Percentiles rank a stretch among this genome's conserved stretches.
Evolutionary conservation across 192 early-diverging fungal genomes (phyloP).

Genomic region (Coemansia sp.): DNA sequence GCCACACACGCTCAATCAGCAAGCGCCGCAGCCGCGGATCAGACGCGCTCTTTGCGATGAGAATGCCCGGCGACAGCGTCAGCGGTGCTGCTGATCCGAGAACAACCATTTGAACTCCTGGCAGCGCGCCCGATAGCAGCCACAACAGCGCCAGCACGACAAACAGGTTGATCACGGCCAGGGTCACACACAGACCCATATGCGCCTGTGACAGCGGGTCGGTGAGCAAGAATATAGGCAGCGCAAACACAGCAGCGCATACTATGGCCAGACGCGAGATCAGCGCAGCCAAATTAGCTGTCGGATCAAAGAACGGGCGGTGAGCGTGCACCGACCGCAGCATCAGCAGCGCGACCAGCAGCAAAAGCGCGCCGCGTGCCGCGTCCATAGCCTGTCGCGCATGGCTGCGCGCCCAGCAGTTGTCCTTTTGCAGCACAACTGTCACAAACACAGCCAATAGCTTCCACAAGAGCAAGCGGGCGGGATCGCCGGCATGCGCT

Average conservation of each 20-base stretch:
- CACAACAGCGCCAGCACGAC: constrained; percentile 44
- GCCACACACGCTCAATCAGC: constrained; percentile 66
- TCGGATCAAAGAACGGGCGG: constrained; percentile 61
- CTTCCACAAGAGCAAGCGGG: constrained; percentile 62
- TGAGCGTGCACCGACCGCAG: constrained; percentile 59
- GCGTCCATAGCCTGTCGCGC: constrained; percentile 55
- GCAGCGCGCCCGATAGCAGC: constrained; percentile 41
- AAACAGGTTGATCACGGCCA: constrained; percentile 51
- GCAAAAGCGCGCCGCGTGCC: constrained; percentile 52
- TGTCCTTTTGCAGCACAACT: constrained; percentile 60
- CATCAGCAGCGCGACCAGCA: constrained; percentile 53
- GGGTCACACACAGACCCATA: constrained; percentile 49
- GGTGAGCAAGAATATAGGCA: constrained; percentile 56
- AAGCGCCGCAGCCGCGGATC: constrained; percentile 49
- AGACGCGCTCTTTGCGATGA: constrained; percentile 31
- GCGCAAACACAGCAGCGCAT: constrained; percentile 53
- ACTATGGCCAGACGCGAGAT: constrained; percentile 50
- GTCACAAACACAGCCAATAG: constrained; percentile 52
- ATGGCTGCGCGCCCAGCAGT: constrained; percentile 57
- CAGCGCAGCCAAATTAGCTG: constrained; percentile 58
- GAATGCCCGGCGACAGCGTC: constrained; percentile 51
- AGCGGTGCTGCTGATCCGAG: constrained; percentile 52
- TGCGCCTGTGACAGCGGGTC: constrained; percentile 51
- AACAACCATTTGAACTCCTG: constrained; percentile 53
- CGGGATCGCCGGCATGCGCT: constrained; percentile 54